phyloP scores from a whole-genome alignment of 2,329 filamentous ascomycete species.

The Rhytidhysteron rufulum region DNA sequence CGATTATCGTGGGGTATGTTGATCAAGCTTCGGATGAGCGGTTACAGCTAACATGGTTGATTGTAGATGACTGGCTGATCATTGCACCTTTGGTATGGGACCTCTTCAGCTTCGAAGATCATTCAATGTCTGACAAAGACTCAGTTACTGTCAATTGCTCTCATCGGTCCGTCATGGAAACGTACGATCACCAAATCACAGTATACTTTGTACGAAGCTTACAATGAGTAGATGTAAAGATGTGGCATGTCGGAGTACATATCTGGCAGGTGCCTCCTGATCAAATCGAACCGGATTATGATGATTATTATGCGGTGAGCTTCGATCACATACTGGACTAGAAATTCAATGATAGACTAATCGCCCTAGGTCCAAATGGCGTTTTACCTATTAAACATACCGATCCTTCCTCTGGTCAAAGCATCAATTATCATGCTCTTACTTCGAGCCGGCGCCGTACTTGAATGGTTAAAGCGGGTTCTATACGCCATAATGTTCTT shows the following conservation, averaged over 20 bases:
- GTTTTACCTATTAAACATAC: slow-evolving; percentile 38
- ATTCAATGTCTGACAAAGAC: background rate
- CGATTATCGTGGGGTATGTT: slow-evolving; percentile 33
- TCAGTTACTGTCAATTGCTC: slow-evolving; percentile 28
- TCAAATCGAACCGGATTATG: slow-evolving; percentile 33
- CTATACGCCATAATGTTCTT: slow-evolving; percentile 36
- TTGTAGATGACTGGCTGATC: slow-evolving; percentile 37
- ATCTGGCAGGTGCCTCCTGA: slow-evolving; percentile 33
- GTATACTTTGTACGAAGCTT: slow-evolving; percentile 1
- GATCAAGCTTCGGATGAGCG: slow-evolving; percentile 3
- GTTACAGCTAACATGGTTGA: slow-evolving; percentile 13
- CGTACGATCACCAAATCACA: slow-evolving; percentile 17
- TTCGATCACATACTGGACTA: too few species aligned
- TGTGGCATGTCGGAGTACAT: slow-evolving; percentile 37
- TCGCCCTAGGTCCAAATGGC: slow-evolving; percentile 26
- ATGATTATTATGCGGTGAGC: slow-evolving; percentile 32
- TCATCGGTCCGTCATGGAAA: slow-evolving; percentile 33
- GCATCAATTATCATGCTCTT: slow-evolving; percentile 38
- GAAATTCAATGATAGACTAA: background rate
- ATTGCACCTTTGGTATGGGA: slow-evolving; percentile 23
- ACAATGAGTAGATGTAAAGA: slow-evolving; percentile 27
- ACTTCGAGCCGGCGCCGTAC: slow-evolving; percentile 35
- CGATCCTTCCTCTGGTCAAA: slow-evolving; percentile 40
- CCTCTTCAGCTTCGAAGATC: too few species aligned
- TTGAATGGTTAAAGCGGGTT: slow-evolving; percentile 33